Evolutionary conservation across 2,329 filamentous ascomycete genomes (phyloP).

Genomic region (Chaetomiaceae sp.): DNA sequence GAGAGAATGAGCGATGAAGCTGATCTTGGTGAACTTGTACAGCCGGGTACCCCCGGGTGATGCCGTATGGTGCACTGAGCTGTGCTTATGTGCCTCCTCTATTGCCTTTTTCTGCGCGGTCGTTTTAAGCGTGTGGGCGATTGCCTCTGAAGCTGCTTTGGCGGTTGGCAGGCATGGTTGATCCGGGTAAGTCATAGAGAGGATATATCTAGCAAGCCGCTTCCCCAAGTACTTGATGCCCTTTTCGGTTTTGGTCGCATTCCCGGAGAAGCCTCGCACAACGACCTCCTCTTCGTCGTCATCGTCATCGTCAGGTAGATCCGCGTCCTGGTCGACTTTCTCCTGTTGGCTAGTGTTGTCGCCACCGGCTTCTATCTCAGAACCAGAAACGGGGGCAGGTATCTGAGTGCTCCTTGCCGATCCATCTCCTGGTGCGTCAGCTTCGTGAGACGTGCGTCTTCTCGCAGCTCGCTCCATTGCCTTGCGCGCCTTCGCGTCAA

Average conservation of each 20-base stretch:
- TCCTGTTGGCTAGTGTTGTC: slow-evolving; percentile 27
- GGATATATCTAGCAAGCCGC: slow-evolving; percentile 82
- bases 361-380: slow-evolving; percentile 26
- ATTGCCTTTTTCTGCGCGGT: slow-evolving; percentile 37
- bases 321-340: slow-evolving; percentile 20
- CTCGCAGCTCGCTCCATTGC: slow-evolving; percentile 43
- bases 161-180: slow-evolving; percentile 74
- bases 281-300: slow-evolving; percentile 80
- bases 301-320: slow-evolving; percentile 29
- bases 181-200: slow-evolving; percentile 88
- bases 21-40: slow-evolving; percentile 90
- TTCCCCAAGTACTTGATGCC: slow-evolving; percentile 98
- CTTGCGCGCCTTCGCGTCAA: slow-evolving; percentile 61
- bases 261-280: slow-evolving; percentile 84
- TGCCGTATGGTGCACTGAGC: slow-evolving; percentile 44
- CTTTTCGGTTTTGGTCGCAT: slow-evolving; percentile 84
- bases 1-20: slow-evolving; percentile 87
- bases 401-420: slow-evolving; percentile 18
- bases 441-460: slow-evolving; percentile 20
- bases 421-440: slow-evolving; percentile 12
- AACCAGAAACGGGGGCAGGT: slow-evolving; percentile 19
- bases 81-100: slow-evolving; percentile 42
- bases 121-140: slow-evolving; percentile 38
- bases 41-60: slow-evolving; percentile 43
- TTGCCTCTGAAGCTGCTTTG: slow-evolving; percentile 46